Evolutionary conservation across 768 basidiomycete species (phyloP).

Genomic region (Auricularia heimuer): DNA sequence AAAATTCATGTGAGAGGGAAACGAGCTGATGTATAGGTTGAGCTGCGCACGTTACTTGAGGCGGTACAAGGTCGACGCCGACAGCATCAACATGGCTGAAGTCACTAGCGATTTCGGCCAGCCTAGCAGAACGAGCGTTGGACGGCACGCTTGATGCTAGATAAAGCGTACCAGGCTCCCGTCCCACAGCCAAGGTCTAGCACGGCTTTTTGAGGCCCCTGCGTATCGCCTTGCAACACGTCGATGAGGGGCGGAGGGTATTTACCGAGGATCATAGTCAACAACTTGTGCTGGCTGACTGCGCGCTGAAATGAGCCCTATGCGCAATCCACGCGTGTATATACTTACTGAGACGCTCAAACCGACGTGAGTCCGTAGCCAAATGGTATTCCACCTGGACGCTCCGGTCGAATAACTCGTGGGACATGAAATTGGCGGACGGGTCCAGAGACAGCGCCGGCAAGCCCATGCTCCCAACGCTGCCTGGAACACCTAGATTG

Average conservation of each 20-base stretch:
- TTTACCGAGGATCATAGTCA: conserved; percentile 54
- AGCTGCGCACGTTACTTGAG: conserved; percentile 54
- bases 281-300: conserved; percentile 63
- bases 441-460: conserved; percentile 63
- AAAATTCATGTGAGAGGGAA: too few species aligned
- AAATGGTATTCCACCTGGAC: conserved; percentile 58
- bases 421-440: conserved; percentile 39
- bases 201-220: conserved; percentile 48
- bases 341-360: conserved; percentile 52
- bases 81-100: conserved; percentile 60
- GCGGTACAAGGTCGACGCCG: conserved; percentile 72
- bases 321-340: neutral
- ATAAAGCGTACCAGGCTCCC: conserved; percentile 52
- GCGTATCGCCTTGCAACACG: conserved; percentile 47
- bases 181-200: conserved; percentile 76
- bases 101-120: conserved; percentile 61
- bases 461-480: conserved; percentile 23
- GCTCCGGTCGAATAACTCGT: neutral
- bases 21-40: conserved; percentile 4
- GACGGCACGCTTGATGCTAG: neutral
- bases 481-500: conserved; percentile 24
- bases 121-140: conserved; percentile 35
- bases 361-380: conserved; percentile 42
- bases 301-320: neutral
- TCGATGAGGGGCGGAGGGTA: conserved; percentile 50